These are phyloP conservation scores for Inga laurina DNA, from an alignment of 306 rosid genomes.

Conservation along the genomic window DNA sequence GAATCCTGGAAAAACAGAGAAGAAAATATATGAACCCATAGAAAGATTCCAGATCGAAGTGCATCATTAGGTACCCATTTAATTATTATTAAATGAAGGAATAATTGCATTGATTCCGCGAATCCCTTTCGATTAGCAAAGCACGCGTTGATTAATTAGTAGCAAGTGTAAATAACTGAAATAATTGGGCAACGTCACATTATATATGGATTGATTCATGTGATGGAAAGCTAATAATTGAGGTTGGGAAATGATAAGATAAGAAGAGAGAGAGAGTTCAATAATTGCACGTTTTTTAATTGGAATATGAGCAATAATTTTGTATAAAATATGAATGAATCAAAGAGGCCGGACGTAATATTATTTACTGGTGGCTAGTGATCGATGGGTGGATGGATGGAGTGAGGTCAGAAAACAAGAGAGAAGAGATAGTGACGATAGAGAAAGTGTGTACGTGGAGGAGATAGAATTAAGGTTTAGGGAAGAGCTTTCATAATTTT, in stretches of 20 bases:
- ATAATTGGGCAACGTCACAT: not conserved
- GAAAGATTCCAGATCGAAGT: not conserved
- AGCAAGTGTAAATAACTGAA: not conserved
- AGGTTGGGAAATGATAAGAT: not conserved
- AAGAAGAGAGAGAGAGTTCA: not conserved
- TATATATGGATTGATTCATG: too few species aligned
- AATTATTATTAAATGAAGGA: not conserved
- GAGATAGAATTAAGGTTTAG: not conserved
- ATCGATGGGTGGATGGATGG: not conserved
- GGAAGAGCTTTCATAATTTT: not conserved
- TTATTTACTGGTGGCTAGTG: too few species aligned
- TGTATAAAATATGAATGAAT: not conserved
- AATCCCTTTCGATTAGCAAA: not conserved
- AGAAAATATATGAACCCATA: not conserved
- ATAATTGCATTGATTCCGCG: not conserved
- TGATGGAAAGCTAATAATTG: not conserved
- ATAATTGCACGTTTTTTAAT: not conserved
- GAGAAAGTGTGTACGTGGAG: not conserved
- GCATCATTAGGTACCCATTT: not conserved
- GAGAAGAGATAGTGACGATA: not conserved
- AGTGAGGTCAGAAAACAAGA: not conserved
- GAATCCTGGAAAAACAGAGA: not conserved
- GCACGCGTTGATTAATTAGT: not conserved
- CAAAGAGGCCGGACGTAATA: not conserved
- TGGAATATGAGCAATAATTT: not conserved